These are phyloP conservation scores for Corynespora cassiicola DNA, from an alignment of 2,329 filamentous ascomycete genomes.

Conservation along the genomic window DNA sequence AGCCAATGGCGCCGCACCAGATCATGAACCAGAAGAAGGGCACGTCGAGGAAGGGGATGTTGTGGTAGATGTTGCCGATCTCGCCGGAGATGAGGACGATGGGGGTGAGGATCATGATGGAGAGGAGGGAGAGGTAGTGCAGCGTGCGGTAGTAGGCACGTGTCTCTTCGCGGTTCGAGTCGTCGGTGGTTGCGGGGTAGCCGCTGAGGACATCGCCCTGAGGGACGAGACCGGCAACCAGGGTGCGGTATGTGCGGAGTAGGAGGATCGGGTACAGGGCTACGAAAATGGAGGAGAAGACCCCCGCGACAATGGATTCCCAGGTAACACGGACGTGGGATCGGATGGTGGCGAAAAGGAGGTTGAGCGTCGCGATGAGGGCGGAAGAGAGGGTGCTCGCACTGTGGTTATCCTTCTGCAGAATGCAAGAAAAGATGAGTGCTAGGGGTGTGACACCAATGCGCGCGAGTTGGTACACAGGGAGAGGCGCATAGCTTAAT, in stretches of 20 bases:
- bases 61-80: constrained; percentile 55
- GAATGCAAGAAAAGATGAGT: constrained; percentile 55
- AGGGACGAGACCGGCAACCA: constrained; percentile 53
- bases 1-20: constrained; percentile 54
- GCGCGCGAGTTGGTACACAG: constrained; percentile 60
- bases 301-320: constrained; percentile 58
- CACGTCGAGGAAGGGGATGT: constrained; percentile 62
- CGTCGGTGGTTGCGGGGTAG: constrained; percentile 41
- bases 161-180: constrained; percentile 53
- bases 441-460: constrained; percentile 59
- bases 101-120: constrained; percentile 56
- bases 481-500: constrained; percentile 57
- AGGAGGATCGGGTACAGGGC: constrained; percentile 60
- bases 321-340: constrained; percentile 56
- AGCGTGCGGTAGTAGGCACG: constrained; percentile 59
- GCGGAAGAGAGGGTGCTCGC: constrained; percentile 57
- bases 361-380: constrained; percentile 58
- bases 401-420: constrained; percentile 55
- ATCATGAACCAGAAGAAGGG: constrained; percentile 64
- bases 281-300: constrained; percentile 60
- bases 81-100: constrained; percentile 59
- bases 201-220: constrained; percentile 52
- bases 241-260: constrained; percentile 56
- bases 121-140: constrained; percentile 59
- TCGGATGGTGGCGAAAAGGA: constrained; percentile 56